Evolutionary conservation across 352 stramenopile species (phyloP).

Genomic region (Phytophthora tubulina): DNA sequence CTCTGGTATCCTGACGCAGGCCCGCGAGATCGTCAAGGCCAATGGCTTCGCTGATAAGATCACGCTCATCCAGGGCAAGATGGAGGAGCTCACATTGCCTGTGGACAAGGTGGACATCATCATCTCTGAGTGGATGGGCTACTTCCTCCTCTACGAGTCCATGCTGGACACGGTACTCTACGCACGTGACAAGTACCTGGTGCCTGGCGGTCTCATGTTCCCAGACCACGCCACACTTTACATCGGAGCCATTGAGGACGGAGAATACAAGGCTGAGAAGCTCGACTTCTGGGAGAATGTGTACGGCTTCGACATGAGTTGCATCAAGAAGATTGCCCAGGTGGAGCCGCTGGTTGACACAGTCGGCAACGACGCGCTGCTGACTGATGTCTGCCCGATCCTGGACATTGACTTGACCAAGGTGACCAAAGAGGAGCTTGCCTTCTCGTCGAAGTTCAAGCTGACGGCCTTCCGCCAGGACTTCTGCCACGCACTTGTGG

Average conservation of each 20-base stretch:
- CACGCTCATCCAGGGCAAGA: constrained; percentile 96
- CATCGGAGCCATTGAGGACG: constrained; percentile 96
- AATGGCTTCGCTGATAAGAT: constrained; percentile 96
- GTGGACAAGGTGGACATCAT: constrained; percentile 97
- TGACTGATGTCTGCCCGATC: constrained; percentile 93
- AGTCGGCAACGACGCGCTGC: constrained; percentile 92
- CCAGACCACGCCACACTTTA: constrained; percentile 97
- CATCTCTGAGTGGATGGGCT: constrained; percentile 99
- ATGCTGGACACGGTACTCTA: constrained; percentile 98
- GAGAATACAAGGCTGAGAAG: constrained; percentile 94
- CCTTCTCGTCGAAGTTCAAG: constrained; percentile 93
- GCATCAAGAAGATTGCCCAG: constrained; percentile 97
- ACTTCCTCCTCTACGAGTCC: constrained; percentile 98
- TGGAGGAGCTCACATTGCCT: constrained; percentile 93
- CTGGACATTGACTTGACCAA: constrained; percentile 93
- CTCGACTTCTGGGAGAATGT: constrained; percentile 99
- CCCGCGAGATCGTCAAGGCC: constrained; percentile 93
- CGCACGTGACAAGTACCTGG: constrained; percentile 97
- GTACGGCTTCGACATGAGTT: constrained; percentile 99
- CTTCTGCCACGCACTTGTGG: constrained; percentile 96
- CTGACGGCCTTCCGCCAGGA: constrained; percentile 94
- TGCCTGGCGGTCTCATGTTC: constrained; percentile 94
- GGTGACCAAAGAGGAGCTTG: constrained; percentile 95
- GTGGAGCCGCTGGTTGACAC: constrained; percentile 98
- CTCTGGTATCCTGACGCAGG: constrained; percentile 95